Conservation (phyloP, 176 grass and related monocot species). For the Aegilops tauschii region DNA sequence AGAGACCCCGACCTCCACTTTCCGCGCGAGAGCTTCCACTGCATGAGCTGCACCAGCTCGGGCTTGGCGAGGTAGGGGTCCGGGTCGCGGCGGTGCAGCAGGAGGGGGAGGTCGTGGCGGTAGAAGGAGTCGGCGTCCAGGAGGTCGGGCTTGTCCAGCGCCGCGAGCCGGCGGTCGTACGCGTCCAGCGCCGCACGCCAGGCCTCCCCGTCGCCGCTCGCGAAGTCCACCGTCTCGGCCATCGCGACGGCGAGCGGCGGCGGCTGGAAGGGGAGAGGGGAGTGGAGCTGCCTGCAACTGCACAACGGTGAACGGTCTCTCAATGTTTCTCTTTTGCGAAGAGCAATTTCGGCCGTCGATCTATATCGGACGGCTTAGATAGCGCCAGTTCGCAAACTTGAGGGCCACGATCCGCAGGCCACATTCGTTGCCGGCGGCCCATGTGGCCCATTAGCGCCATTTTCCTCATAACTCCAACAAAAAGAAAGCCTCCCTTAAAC, state of each 20-base stretch:
- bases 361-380: background rate
- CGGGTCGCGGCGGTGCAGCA: conserved; percentile 57
- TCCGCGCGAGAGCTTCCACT: conserved; percentile 93
- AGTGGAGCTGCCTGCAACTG: background rate
- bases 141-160: conserved; percentile 68
- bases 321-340: background rate
- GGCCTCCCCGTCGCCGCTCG: conserved; percentile 40
- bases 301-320: too few relatives aligned
- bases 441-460: background rate
- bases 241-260: conserved; percentile 21
- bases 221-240: conserved; percentile 61
- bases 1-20: conserved; percentile 64
- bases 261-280: background rate
- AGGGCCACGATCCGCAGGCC: background rate
- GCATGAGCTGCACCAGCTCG: conserved; percentile 74
- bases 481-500: conserved; percentile 22
- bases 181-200: conserved; percentile 61
- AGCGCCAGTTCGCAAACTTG: background rate
- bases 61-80: conserved; percentile 64
- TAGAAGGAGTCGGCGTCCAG: conserved; percentile 69
- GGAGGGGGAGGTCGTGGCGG: conserved; percentile 59
- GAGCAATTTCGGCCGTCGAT: too few relatives aligned
- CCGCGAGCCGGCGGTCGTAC: conserved; percentile 51
- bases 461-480: background rate
- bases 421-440: background rate